Evolutionary conservation across 2,329 filamentous ascomycete species (phyloP).

Genomic region (Colletotrichum destructivum): DNA sequence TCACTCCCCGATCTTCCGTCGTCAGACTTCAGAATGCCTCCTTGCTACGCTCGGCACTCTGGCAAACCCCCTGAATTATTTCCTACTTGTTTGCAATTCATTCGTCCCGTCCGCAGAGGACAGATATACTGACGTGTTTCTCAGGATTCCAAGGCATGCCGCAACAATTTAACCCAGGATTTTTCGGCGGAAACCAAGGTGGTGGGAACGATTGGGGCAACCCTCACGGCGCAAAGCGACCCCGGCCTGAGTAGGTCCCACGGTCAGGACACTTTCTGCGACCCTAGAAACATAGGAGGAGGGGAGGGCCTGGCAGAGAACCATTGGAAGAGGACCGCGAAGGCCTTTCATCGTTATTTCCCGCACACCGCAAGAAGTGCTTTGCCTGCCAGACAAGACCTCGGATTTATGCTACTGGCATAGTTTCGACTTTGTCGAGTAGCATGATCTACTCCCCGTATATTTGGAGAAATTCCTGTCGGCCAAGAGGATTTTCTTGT

Average conservation of each 20-base stretch:
- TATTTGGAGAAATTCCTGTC: background rate
- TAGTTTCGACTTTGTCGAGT: background rate
- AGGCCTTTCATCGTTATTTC: background rate
- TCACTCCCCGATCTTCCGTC: background rate
- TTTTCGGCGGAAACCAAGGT: slow-evolving; percentile 73
- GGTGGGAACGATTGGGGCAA: slow-evolving; percentile 78
- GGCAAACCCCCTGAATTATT: background rate
- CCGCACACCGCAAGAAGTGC: background rate
- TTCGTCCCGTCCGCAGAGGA: background rate
- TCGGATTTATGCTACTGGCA: background rate
- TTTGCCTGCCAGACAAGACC: too few relatives aligned
- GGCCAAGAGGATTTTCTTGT: background rate
- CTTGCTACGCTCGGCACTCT: background rate
- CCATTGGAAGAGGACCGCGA: background rate
- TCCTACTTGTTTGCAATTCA: slow-evolving; percentile 15
- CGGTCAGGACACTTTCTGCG: background rate
- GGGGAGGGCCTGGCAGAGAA: background rate
- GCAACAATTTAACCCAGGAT: slow-evolving; percentile 80
- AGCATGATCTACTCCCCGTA: background rate
- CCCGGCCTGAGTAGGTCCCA: slow-evolving; percentile 75
- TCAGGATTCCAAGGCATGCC: slow-evolving; percentile 78
- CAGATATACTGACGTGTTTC: slow-evolving; percentile 44
- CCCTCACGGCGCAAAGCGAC: slow-evolving; percentile 85
- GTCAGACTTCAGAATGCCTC: background rate
- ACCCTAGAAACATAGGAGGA: background rate